phyloP scores from a whole-genome alignment of 2,329 filamentous ascomycete species.

The Aspergillus unguis region DNA sequence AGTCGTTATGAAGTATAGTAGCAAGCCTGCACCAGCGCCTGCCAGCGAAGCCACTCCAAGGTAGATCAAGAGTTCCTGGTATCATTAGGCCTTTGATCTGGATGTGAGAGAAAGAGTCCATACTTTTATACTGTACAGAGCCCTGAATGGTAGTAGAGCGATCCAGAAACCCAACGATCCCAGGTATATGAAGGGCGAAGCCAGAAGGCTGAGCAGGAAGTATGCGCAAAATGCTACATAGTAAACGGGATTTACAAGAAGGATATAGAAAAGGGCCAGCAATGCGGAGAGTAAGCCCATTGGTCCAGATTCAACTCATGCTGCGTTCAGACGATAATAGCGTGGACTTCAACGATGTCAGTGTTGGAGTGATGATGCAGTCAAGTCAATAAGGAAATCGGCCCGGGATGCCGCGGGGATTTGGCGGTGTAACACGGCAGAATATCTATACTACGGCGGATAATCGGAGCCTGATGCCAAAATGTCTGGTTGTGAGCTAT shows the following conservation, averaged over 20 bases:
- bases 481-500: no score
- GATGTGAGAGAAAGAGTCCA: conserved; percentile 4
- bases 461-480: no score
- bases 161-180: conserved; percentile 41
- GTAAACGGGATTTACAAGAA: conserved; percentile 11
- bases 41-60: conserved; percentile 65
- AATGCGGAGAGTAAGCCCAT: conserved; percentile 16
- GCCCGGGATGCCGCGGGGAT: background rate
- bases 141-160: conserved; percentile 47
- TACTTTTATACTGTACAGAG: conserved; percentile 58
- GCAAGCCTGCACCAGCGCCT: conserved; percentile 61
- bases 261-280: conserved; percentile 8
- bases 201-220: conserved; percentile 37
- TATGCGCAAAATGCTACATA: conserved; percentile 20
- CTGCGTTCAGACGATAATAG: background rate
- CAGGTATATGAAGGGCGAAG: conserved; percentile 50
- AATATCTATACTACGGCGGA: background rate
- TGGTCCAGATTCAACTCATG: background rate
- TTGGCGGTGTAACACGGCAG: conserved; percentile 2
- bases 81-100: background rate
- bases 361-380: background rate
- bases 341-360: background rate
- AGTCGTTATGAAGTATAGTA: conserved; percentile 57
- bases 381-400: background rate
- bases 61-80: conserved; percentile 49